Percentiles rank a stretch among this genome's conserved stretches.
Evolutionary conservation across 768 basidiomycete species (phyloP).

Genomic region (Podaxis sp.): DNA sequence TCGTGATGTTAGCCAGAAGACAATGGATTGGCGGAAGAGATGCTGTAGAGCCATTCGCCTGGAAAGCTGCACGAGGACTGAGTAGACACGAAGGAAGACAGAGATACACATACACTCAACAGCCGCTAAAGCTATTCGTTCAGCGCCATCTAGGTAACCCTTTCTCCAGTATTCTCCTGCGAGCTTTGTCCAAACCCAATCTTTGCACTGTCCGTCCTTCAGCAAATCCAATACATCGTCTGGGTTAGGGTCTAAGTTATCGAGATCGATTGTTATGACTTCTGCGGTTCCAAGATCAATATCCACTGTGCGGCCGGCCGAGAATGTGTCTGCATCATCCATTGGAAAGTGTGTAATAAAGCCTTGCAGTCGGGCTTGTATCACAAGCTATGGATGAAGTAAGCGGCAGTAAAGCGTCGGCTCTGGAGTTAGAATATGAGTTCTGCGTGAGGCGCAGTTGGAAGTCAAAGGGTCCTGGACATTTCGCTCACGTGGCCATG

Average conservation of each 20-base stretch:
- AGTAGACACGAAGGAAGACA: slow-evolving; percentile 12
- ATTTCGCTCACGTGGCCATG: neutral
- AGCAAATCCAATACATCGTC: slow-evolving; percentile 73
- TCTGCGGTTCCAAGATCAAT: slow-evolving; percentile 82
- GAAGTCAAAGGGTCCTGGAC: neutral
- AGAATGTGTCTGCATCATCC: slow-evolving; percentile 25
- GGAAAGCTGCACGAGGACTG: slow-evolving; percentile 38
- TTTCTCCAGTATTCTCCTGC: slow-evolving; percentile 88
- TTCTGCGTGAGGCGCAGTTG: neutral
- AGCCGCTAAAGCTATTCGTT: slow-evolving; percentile 67
- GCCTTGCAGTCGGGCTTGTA: neutral
- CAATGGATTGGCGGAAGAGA: slow-evolving; percentile 72
- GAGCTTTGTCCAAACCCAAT: slow-evolving; percentile 75
- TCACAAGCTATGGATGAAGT: neutral
- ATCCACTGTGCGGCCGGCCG: slow-evolving; percentile 54
- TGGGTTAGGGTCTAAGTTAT: slow-evolving; percentile 75
- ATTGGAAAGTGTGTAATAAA: slow-evolving; percentile 16
- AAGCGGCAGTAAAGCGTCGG: neutral
- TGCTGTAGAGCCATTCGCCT: slow-evolving; percentile 40
- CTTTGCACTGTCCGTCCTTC: slow-evolving; percentile 65
- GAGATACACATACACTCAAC: slow-evolving; percentile 49
- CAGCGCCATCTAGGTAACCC: slow-evolving; percentile 70
- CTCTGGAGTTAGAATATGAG: neutral
- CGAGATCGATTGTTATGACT: slow-evolving; percentile 85
- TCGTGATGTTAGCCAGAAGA: slow-evolving; percentile 80